Evolutionary conservation across 2,329 filamentous ascomycete species (phyloP), one percentile per base, ranked within the genome.

Genomic region (Bipolaris victoriae): DNA sequence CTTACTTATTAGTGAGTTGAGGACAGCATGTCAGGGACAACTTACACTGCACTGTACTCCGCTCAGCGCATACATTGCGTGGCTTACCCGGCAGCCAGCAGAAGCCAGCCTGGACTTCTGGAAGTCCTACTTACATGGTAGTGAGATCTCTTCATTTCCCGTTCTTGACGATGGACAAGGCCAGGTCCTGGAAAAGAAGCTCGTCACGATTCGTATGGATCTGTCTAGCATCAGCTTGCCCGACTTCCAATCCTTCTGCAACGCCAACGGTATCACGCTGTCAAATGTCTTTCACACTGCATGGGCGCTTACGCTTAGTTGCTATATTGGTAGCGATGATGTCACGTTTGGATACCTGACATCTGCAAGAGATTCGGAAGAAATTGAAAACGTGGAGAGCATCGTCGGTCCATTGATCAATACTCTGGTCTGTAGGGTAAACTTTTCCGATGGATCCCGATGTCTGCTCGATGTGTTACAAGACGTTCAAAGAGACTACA

Each of bases 361-460:
- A 0, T 75, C 71, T 1, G 72, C 79, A 13, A 66, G 80, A 54
- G 79, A 81, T 48, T 66, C 74, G 0, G 56, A 78, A n/a, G 66
- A 66, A 20, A 75, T 79, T 3, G 70, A 74, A 31, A 71, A 72
- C 0, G 69, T 79, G 1, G 72, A 79, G n/a, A 73, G 76, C 5
- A 74, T 80, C 11, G 72, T 82, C n/a, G 80, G 80, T 0, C 80
- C 80, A 0, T 69, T 81, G 5, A 81, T 82, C 49, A 82, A 81
- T 43, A 77, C 80, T 4, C 69, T 81, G 24, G 73, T 79, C 1
- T 82, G 79, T 40, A 75, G 79, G 1, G 78, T 81, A 46, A 72
- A 73, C 29, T 59, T 81, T 11, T 61, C 71, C 0, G 61, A 70
- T 10, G 53, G 72, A 1, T 66, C 69, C 0, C 53, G 63, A 11